phyloP scores from a whole-genome alignment of 163 green algal species.

The Chlamydomonas reinhardtii region DNA sequence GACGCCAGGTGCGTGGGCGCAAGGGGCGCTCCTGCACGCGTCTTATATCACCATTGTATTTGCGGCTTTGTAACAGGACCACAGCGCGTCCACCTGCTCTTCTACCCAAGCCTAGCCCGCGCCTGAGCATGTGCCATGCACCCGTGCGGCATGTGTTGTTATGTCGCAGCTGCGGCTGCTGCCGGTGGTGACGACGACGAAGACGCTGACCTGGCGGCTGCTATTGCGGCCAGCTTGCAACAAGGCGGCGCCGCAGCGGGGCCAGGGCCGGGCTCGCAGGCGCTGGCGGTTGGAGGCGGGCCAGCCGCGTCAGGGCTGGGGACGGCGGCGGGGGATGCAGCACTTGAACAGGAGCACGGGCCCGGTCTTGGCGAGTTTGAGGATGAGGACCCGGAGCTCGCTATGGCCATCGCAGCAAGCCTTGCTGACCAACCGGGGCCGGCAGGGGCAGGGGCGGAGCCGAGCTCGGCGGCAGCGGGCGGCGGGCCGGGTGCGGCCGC shows the following conservation, averaged over 20 bases:
- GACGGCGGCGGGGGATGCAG: neutral
- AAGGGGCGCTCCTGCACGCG: too few relatives aligned
- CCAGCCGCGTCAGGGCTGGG: neutral
- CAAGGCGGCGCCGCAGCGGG: neutral
- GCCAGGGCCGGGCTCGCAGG: neutral
- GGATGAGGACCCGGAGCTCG: conserved; percentile 72
- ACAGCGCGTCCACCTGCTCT: too few relatives aligned
- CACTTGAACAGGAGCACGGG: neutral
- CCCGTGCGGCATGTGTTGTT: too few relatives aligned
- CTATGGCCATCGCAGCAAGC: conserved; percentile 86
- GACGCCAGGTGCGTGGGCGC: neutral
- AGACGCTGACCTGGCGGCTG: conserved; percentile 77
- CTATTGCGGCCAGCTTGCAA: conserved; percentile 79
- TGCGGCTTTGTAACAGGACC: too few relatives aligned
- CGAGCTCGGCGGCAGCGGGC: neutral
- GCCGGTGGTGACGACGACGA: conserved; percentile 57
- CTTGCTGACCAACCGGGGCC: conserved; percentile 53
- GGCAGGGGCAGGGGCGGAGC: neutral
- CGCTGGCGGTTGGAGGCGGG: neutral
- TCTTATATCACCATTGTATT: too few relatives aligned
- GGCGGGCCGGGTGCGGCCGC: neutral
- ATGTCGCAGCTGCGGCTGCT: too few relatives aligned
- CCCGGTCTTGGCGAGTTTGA: conserved; percentile 48
- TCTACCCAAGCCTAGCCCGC: too few relatives aligned
- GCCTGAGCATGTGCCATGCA: too few relatives aligned